These are phyloP conservation scores for Diversispora eburnea DNA, from an alignment of 192 early-diverging fungal species.

Conservation along the genomic window DNA sequence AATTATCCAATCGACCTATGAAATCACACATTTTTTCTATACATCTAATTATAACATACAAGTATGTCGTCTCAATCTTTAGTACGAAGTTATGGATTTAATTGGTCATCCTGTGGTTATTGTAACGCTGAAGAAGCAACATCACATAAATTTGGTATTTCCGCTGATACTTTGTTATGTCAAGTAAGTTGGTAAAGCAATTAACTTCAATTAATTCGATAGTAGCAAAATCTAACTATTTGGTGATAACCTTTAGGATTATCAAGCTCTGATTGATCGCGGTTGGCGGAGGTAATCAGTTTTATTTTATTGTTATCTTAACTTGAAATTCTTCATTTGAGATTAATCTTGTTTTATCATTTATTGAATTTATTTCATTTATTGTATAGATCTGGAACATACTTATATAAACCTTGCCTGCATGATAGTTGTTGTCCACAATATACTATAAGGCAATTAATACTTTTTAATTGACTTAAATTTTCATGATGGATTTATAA, in stretches of 20 bases:
- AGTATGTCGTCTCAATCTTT: neutral
- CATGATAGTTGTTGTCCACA: slow-evolving; percentile 67
- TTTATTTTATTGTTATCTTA: neutral
- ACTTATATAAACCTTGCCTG: slow-evolving; percentile 72
- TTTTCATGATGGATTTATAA: neutral
- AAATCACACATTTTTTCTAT: too few species aligned
- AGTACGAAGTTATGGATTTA: neutral
- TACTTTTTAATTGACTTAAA: neutral
- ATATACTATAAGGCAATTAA: slow-evolving; percentile 61
- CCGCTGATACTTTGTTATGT: neutral
- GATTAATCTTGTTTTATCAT: too few species aligned
- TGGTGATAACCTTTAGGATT: slow-evolving; percentile 37
- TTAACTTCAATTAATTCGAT: neutral
- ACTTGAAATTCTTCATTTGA: neutral
- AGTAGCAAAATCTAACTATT: neutral
- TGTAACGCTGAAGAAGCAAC: neutral
- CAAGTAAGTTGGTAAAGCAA: neutral
- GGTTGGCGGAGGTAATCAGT: slow-evolving; percentile 65
- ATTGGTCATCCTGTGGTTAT: neutral
- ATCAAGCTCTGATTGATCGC: slow-evolving; percentile 64
- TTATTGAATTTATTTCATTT: slow-evolving; percentile 22
- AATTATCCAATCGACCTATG: too few species aligned
- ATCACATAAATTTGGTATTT: neutral
- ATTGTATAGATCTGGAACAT: slow-evolving; percentile 50
- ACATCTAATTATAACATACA: too few species aligned